These are phyloP conservation scores for Neckera pumila DNA, from an alignment of 225 moss, liverwort and hornwort genomes.

Conservation along the genomic window DNA sequence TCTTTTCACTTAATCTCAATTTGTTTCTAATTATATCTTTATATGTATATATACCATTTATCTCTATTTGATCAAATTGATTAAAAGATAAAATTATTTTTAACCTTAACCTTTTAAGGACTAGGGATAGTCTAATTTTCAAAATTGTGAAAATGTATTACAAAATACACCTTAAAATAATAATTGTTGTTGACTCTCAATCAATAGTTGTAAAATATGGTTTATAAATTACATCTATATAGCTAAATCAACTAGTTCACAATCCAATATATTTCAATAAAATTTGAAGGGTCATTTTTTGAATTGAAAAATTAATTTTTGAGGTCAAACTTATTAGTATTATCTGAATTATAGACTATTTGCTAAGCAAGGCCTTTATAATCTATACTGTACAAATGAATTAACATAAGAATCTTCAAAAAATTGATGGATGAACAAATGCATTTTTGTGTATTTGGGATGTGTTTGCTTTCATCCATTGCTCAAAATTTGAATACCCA, in stretches of 20 bases:
- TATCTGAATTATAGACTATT: not conserved
- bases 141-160: not conserved
- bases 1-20: not conserved
- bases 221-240: not conserved
- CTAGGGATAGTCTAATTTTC: fast-evolving
- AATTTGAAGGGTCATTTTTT: not conserved
- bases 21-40: not conserved
- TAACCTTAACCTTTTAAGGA: fast-evolving
- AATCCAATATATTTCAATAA: not conserved
- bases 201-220: not conserved
- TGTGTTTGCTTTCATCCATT: too few species aligned
- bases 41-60: not conserved
- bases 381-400: fast-evolving
- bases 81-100: too few species aligned
- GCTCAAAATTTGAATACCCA: not conserved
- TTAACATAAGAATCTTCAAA: not conserved
- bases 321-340: not conserved
- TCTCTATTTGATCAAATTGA: not conserved
- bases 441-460: not conserved
- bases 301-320: not conserved
- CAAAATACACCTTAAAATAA: not conserved
- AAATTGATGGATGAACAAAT: not conserved
- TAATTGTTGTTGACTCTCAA: not conserved
- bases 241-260: fast-evolving
- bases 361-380: not conserved